Evolutionary conservation across 2,329 filamentous ascomycete species (phyloP).

Genomic region (Cadophora luteo-olivacea): DNA sequence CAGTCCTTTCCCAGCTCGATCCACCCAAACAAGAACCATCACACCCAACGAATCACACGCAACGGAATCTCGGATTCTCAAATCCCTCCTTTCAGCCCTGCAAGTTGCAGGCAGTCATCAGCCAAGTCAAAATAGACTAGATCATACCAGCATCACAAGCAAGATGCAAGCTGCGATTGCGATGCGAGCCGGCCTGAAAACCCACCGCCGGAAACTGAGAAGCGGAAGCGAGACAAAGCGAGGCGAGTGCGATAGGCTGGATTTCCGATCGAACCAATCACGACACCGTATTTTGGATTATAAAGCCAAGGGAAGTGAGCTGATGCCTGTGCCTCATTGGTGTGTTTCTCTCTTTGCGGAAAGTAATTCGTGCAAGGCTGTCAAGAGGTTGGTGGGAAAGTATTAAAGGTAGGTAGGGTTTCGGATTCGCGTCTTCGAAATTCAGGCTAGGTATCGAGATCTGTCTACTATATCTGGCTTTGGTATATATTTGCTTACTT

Average conservation of each 20-base stretch:
- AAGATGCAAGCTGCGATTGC: not conserved
- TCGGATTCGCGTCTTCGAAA: conserved; percentile 12
- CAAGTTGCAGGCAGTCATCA: no score
- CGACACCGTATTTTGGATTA: not conserved
- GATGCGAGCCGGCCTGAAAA: conserved; percentile 2
- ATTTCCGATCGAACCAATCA: not conserved
- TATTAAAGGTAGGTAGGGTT: not conserved
- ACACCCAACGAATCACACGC: not conserved
- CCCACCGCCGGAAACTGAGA: not conserved
- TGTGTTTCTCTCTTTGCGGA: not conserved
- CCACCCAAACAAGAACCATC: not conserved
- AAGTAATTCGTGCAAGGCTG: not conserved
- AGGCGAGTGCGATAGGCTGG: conserved; percentile 18
- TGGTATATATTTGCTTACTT: no score
- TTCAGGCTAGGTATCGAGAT: not conserved
- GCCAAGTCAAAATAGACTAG: no score
- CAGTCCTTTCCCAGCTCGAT: no score
- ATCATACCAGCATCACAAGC: not conserved
- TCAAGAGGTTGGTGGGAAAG: no score
- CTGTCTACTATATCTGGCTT: no score
- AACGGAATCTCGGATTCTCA: not conserved
- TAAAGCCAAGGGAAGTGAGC: not conserved
- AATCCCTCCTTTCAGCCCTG: not conserved
- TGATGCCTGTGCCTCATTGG: not conserved
- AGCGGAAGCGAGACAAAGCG: conserved; percentile 2